Evolutionary conservation across 2,329 filamentous ascomycete genomes (phyloP).

Genomic region (Cladosporium sp.): DNA sequence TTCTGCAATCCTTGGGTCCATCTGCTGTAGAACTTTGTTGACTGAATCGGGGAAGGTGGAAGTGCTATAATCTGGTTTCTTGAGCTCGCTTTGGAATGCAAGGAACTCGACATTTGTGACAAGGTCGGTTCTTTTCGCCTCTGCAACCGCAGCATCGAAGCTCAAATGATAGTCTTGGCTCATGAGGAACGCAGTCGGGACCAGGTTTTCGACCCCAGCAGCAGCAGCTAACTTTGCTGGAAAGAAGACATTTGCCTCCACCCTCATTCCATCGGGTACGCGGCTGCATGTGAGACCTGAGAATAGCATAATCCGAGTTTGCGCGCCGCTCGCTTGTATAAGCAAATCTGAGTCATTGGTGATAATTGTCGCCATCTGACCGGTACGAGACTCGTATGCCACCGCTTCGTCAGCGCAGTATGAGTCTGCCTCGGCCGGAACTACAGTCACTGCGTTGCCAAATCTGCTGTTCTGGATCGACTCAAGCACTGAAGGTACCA

Average conservation of each 20-base stretch:
- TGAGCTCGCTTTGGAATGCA: conserved; percentile 14
- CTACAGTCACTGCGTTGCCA: conserved; percentile 51
- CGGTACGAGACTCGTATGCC: conserved; percentile 39
- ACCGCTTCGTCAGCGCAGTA: conserved; percentile 67
- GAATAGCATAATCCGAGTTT: conserved; percentile 65
- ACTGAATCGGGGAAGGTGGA: conserved; percentile 1
- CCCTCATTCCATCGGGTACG: conserved; percentile 51
- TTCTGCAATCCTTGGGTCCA: conserved; percentile 49
- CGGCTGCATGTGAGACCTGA: not conserved
- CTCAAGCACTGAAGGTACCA: conserved; percentile 74
- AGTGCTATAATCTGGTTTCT: conserved; percentile 11
- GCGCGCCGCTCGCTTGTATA: conserved; percentile 62
- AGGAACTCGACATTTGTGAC: not conserved
- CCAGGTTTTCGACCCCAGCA: conserved; percentile 36
- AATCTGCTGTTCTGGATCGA: conserved; percentile 47
- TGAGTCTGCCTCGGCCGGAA: conserved; percentile 79
- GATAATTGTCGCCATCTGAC: conserved; percentile 49
- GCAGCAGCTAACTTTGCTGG: conserved; percentile 42
- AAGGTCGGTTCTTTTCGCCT: not conserved
- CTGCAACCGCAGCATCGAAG: conserved; percentile 18
- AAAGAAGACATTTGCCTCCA: conserved; percentile 28
- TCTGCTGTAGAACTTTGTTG: conserved; percentile 15
- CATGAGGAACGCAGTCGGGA: conserved; percentile 40
- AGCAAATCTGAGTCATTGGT: conserved; percentile 87
- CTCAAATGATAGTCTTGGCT: conserved; percentile 29